These are phyloP conservation scores for Lagenidium giganteum DNA, from an alignment of 352 stramenopile genomes.

Conservation along the genomic window DNA sequence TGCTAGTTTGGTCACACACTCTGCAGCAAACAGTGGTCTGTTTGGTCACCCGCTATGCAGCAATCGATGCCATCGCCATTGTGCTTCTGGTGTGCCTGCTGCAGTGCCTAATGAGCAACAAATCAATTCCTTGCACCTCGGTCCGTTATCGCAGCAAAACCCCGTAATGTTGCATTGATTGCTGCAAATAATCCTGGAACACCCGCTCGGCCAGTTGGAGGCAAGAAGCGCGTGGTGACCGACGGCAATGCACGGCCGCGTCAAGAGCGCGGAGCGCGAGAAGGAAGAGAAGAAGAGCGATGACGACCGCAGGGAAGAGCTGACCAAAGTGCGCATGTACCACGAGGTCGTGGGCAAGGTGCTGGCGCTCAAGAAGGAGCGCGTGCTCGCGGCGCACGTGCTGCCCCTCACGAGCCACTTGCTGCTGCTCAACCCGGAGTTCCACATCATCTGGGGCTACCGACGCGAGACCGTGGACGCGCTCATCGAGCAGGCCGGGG, in stretches of 20 bases:
- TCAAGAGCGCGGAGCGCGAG: conserved; percentile 73
- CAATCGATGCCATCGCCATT: too few relatives aligned
- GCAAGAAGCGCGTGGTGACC: too few relatives aligned
- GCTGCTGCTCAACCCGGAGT: conserved; percentile 95
- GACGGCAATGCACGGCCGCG: conserved; percentile 69
- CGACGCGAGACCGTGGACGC: conserved; percentile 88
- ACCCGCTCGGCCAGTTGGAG: too few relatives aligned
- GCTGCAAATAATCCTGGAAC: too few relatives aligned
- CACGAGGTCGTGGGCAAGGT: conserved; percentile 73
- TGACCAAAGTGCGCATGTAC: conserved; percentile 67
- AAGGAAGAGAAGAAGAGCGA: conserved; percentile 64
- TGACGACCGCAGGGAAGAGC: conserved; percentile 52
- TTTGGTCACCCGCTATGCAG: too few relatives aligned
- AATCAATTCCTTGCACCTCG: too few relatives aligned
- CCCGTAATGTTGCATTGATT: too few relatives aligned
- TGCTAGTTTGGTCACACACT: too few relatives aligned
- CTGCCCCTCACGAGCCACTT: conserved; percentile 90
- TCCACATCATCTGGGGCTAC: conserved; percentile 96
- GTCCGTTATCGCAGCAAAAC: too few relatives aligned
- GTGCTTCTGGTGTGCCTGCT: too few relatives aligned
- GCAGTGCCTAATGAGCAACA: too few relatives aligned
- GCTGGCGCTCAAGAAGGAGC: conserved; percentile 51
- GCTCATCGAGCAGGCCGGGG: conserved; percentile 18
- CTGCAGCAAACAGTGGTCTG: too few relatives aligned
- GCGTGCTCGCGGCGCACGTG: conserved; percentile 37